These are phyloP conservation scores for Vitis hybrid DNA, from an alignment of 177 flowering plant genomes.

Conservation along the genomic window DNA sequence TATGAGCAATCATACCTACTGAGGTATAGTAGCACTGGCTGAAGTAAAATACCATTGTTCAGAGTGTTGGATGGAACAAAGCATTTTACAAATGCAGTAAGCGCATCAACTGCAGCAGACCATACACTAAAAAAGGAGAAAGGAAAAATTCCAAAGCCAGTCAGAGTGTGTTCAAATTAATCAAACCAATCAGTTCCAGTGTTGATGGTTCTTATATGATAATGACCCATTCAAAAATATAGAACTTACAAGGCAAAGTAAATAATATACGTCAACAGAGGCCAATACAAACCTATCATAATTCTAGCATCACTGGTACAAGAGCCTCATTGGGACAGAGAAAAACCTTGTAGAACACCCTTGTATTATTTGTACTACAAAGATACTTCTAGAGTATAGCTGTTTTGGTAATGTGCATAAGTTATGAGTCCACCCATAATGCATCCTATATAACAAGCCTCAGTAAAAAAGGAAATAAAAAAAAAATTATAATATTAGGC, in stretches of 20 bases:
- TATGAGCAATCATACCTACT: constrained; percentile 49
- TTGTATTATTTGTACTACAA: no score
- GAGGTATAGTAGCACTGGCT: constrained; percentile 84
- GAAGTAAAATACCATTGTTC: constrained; percentile 66
- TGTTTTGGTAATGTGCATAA: no score
- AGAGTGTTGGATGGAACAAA: constrained; percentile 54
- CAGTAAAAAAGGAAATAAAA: no score
- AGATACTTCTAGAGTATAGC: no score
- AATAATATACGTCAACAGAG: not conserved
- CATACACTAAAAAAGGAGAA: constrained; percentile 62
- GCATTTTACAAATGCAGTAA: constrained; percentile 75
- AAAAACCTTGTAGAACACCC: no score
- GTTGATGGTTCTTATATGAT: not conserved
- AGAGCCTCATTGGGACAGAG: not conserved
- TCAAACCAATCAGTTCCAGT: constrained; percentile 1
- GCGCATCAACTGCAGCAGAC: constrained; percentile 92
- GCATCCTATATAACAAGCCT: no score
- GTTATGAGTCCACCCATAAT: no score
- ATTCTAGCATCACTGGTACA: not conserved
- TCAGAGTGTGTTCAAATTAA: not conserved
- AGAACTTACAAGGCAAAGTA: not conserved
- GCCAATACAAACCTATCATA: not conserved
- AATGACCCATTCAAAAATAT: not conserved
- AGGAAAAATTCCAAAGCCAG: not conserved
- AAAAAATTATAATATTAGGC: no score